Percentiles rank a stretch among this genome's conserved stretches.
Evolutionary conservation across 106 monocot species (phyloP).

Genomic region (Hemerocallis citrina): DNA sequence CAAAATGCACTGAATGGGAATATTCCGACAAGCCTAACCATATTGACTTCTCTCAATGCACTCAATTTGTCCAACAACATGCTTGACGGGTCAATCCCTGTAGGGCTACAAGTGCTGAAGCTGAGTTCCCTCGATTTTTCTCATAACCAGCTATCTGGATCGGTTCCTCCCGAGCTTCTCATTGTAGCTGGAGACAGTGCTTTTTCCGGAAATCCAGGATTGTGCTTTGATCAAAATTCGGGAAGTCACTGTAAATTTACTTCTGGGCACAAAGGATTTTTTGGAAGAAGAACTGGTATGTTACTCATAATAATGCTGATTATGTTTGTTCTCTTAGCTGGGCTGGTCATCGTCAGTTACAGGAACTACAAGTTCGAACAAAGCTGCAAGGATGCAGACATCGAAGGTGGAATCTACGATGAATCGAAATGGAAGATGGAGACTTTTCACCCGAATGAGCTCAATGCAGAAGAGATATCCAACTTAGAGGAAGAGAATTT

Average conservation of each 20-base stretch:
- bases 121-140: conserved; percentile 63
- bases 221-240: conserved; percentile 28
- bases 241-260: conserved; percentile 15
- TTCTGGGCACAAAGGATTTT: conserved; percentile 8
- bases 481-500: conserved; percentile 53
- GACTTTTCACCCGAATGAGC: conserved; percentile 45
- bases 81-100: conserved; percentile 51
- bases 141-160: conserved; percentile 38
- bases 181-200: conserved; percentile 49
- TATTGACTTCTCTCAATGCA: conserved; percentile 55
- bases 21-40: conserved; percentile 48
- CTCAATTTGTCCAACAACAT: conserved; percentile 58
- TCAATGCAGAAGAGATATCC: conserved; percentile 55
- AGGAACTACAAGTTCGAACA: conserved; percentile 48
- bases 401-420: conserved; percentile 16
- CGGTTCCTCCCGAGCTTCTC: conserved; percentile 47
- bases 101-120: conserved; percentile 42
- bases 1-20: conserved; percentile 49
- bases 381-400: conserved; percentile 10
- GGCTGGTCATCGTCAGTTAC: conserved; percentile 32
- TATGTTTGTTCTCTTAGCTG: conserved; percentile 17
- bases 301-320: conserved; percentile 9
- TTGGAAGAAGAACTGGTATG: conserved; percentile 9
- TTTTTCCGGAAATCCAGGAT: conserved; percentile 34
- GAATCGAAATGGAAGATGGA: conserved; percentile 50